Percentiles rank a stretch among this genome's conserved stretches.
These are phyloP conservation scores for Termitomyces sp. DNA, from an alignment of 768 basidiomycete species.

Conservation along the genomic window DNA sequence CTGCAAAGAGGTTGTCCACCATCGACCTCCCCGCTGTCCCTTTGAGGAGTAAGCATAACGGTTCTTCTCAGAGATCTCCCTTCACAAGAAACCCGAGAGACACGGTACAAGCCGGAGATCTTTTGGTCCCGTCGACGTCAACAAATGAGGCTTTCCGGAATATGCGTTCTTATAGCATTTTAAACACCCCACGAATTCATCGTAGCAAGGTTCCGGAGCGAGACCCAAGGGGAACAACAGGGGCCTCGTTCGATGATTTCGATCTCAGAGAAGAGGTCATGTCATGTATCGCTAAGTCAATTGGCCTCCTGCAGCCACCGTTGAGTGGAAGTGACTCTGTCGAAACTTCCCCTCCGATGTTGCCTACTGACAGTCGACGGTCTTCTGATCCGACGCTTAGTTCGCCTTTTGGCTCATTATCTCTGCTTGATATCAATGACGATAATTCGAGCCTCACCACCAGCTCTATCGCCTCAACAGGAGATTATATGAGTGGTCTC, in stretches of 20 bases:
- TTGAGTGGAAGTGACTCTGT: constrained; percentile 63
- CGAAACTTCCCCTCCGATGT: constrained; percentile 63
- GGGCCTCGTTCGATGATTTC: constrained; percentile 64
- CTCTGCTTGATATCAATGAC: constrained; percentile 67
- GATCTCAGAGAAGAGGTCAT: constrained; percentile 96
- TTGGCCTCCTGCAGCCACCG: constrained; percentile 88
- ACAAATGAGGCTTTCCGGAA: constrained; percentile 44
- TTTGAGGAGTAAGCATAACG: constrained; percentile 2
- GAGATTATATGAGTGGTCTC: constrained; percentile 72
- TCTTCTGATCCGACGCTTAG: constrained; percentile 39
- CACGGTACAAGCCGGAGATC: constrained; percentile 74
- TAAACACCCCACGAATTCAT: constrained; percentile 46
- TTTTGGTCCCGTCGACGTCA: constrained; percentile 56
- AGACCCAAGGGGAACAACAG: constrained; percentile 15
- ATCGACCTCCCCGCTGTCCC: constrained; percentile 3
- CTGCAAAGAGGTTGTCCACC: constrained; percentile 7
- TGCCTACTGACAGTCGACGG: constrained; percentile 39
- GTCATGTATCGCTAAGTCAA: constrained; percentile 96
- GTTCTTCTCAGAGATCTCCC: constrained; percentile 16
- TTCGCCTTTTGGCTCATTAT: constrained; percentile 73
- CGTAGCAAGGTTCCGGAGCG: constrained; percentile 26
- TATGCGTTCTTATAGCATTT: constrained; percentile 44
- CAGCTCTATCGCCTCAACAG: constrained; percentile 49
- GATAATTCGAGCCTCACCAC: constrained; percentile 67
- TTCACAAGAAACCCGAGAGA: constrained; percentile 40